Percentiles rank a stretch among this genome's conserved stretches.
Evolutionary conservation across 1,139 yeast species (phyloP).

Genomic region (Taphrina pruni): DNA sequence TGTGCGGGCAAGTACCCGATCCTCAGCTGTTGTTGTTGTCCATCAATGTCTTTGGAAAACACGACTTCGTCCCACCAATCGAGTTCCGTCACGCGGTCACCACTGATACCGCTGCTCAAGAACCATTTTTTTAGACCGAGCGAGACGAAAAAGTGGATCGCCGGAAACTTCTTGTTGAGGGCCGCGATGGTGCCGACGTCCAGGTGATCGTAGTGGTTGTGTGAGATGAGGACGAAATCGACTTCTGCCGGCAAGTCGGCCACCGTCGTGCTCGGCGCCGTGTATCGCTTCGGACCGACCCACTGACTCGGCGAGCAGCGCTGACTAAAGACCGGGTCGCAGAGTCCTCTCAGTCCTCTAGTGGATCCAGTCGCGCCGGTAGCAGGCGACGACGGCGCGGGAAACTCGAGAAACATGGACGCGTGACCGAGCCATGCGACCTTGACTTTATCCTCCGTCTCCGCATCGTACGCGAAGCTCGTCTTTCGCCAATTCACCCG

Average conservation of each 20-base stretch:
- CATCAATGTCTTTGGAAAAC: conserved; percentile 15
- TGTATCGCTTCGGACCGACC: conserved; percentile 80
- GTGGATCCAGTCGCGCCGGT: not conserved
- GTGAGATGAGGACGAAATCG: conserved; percentile 79
- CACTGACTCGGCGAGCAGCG: conserved; percentile 53
- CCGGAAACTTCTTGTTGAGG: conserved; percentile 38
- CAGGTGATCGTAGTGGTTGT: conserved; percentile 63
- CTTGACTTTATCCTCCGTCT: conserved; percentile 14
- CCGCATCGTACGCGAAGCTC: not conserved
- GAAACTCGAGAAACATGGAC: conserved; percentile 44
- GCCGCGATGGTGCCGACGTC: conserved; percentile 41
- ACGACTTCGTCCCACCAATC: conserved; percentile 85
- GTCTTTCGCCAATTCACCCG: conserved; percentile 30
- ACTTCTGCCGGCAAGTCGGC: conserved; percentile 65
- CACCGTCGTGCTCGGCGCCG: conserved; percentile 70
- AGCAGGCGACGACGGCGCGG: not conserved
- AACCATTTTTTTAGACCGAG: conserved; percentile 70
- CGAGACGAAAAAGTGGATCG: conserved; percentile 62
- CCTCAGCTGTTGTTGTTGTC: conserved; percentile 29
- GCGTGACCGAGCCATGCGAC: conserved; percentile 47
- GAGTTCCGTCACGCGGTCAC: conserved; percentile 63
- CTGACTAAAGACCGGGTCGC: conserved; percentile 44
- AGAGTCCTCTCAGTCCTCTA: conserved; percentile 41
- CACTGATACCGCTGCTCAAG: conserved; percentile 61
- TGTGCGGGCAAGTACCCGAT: conserved; percentile 73